phyloP scores from a whole-genome alignment of 2,329 filamentous ascomycete species.

The Trichoderma guizhouense region DNA sequence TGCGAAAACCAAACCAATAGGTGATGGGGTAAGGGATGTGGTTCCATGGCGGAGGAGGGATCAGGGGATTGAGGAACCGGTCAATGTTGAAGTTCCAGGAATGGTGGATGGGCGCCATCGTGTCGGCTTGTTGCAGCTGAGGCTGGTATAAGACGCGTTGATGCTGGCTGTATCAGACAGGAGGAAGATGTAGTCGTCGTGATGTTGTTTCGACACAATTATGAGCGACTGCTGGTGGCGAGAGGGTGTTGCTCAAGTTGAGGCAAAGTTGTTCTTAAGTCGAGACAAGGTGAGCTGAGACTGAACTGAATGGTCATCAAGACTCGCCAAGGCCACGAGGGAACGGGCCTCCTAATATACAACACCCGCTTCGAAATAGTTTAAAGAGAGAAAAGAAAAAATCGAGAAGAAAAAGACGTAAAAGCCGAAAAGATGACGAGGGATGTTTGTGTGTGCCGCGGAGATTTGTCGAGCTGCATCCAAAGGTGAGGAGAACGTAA shows the following conservation, averaged over 20 bases:
- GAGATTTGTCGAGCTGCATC: conserved; percentile 25
- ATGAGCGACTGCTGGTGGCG: background rate
- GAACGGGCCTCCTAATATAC: background rate
- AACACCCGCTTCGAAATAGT: background rate
- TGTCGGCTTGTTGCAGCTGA: background rate
- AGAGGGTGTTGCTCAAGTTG: background rate
- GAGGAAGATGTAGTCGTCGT: background rate
- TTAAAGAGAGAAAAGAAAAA: background rate
- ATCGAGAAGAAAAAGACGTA: background rate
- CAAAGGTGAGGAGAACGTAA: background rate
- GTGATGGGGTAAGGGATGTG: conserved; percentile 63
- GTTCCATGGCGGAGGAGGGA: conserved; percentile 64
- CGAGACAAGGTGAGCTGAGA: background rate
- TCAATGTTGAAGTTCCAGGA: conserved; percentile 70
- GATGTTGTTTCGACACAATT: background rate
- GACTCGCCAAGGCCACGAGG: background rate
- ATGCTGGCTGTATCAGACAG: background rate
- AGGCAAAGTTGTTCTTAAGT: background rate
- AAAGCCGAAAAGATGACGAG: background rate
- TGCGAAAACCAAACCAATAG: conserved; percentile 65
- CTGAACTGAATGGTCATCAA: background rate
- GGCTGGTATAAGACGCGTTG: background rate
- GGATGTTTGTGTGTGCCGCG: conserved; percentile 22
- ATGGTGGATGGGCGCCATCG: conserved; percentile 19
- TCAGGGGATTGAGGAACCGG: conserved; percentile 64